A percentile compares a stretch with the other conserved stretches of the same genome.
These are phyloP conservation scores for Nicotiana rustica DNA, from an alignment of 305 asterid species.

Conservation along the genomic window DNA sequence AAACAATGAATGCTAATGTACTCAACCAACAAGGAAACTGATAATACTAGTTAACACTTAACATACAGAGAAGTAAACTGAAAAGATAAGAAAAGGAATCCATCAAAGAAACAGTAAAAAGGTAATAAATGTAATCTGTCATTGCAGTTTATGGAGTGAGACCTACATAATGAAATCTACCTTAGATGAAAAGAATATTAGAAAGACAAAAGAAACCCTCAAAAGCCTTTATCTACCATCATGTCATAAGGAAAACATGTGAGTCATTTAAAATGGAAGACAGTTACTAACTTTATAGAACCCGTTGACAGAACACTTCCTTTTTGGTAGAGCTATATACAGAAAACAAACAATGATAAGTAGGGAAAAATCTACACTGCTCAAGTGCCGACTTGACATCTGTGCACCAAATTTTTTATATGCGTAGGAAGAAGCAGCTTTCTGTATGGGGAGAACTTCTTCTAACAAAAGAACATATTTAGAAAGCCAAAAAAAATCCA, in stretches of 20 bases:
- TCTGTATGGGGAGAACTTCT: background rate
- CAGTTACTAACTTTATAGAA: background rate
- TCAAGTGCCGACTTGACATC: background rate
- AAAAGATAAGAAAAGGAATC: background rate
- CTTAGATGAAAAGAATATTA: background rate
- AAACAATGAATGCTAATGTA: constrained; percentile 7
- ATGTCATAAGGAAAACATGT: background rate
- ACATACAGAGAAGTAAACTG: background rate
- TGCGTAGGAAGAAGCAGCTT: background rate
- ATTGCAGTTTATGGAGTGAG: constrained; percentile 7
- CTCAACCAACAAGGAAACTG: constrained; percentile 22
- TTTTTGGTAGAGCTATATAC: background rate
- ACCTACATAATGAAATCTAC: background rate
- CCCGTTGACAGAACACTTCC: background rate
- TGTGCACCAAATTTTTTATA: background rate
- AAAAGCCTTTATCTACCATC: constrained; percentile 4
- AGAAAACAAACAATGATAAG: background rate
- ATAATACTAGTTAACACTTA: background rate
- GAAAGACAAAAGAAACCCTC: background rate
- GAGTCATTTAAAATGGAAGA: background rate
- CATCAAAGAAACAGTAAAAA: constrained; percentile 23
- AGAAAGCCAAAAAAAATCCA: background rate
- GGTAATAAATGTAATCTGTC: background rate
- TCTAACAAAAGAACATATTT: background rate
- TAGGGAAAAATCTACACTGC: background rate